These are phyloP conservation scores for Rhodotorula kratochvilovae DNA, from an alignment of 768 basidiomycete species.

Conservation along the genomic window DNA sequence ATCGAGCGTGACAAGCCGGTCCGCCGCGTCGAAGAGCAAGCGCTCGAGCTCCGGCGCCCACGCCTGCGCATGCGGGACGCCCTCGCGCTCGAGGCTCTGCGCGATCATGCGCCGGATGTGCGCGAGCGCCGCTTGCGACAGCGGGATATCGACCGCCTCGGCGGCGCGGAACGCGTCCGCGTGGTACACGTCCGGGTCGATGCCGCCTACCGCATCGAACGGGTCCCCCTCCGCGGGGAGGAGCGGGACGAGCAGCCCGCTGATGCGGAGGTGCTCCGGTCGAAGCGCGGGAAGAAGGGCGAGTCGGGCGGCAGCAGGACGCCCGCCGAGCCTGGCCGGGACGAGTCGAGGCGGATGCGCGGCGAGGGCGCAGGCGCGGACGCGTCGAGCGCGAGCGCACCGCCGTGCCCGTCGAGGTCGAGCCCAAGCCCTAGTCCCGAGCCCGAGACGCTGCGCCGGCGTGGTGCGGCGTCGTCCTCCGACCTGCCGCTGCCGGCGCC, in stretches of 20 bases:
- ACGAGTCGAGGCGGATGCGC: neutral
- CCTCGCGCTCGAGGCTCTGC: constrained; percentile 78
- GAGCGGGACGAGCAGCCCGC: neutral
- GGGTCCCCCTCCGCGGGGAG: constrained; percentile 1
- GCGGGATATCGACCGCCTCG: constrained; percentile 47
- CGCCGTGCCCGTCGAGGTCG: neutral
- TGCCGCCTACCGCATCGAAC: neutral
- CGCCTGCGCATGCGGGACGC: constrained; percentile 72
- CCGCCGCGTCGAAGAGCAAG: constrained; percentile 77
- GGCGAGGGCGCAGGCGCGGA: constrained; percentile 1
- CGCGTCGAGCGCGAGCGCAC: neutral
- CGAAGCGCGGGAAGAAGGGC: neutral
- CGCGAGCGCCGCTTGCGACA: constrained; percentile 78
- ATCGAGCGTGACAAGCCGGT: constrained; percentile 55
- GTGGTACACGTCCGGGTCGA: neutral
- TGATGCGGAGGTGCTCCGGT: constrained; percentile 19
- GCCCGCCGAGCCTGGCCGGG: neutral
- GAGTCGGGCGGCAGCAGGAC: neutral
- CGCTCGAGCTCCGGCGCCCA: constrained; percentile 83
- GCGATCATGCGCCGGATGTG: constrained; percentile 86
- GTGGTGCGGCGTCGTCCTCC: constrained; percentile 2
- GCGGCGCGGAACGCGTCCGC: neutral
- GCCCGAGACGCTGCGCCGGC: neutral
- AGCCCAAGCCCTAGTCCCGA: constrained; percentile 11
- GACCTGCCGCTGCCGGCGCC: neutral